phyloP scores from a whole-genome alignment of 768 basidiomycete species.

The Tylopilus intermedius region DNA sequence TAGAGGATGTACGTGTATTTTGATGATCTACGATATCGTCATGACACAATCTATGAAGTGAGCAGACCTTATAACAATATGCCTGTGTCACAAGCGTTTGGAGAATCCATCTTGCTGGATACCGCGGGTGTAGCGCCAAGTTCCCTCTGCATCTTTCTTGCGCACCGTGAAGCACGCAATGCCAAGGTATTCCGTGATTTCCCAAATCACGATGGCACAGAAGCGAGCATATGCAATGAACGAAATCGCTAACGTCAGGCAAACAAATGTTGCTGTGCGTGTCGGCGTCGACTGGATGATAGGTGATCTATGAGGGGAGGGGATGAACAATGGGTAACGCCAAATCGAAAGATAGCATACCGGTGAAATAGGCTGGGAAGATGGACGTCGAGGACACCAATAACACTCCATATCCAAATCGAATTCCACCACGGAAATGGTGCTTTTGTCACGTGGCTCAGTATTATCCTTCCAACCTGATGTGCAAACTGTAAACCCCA shows the following conservation, averaged over 20 bases:
- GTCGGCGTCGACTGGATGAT: conserved; percentile 66
- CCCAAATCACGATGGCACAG: conserved; percentile 73
- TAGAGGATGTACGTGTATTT: neutral
- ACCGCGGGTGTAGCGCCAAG: conserved; percentile 44
- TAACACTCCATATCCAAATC: conserved; percentile 77
- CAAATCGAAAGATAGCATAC: conserved; percentile 38
- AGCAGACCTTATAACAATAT: neutral
- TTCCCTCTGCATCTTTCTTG: conserved; percentile 70
- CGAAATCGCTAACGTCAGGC: conserved; percentile 62
- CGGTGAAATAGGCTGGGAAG: conserved; percentile 59
- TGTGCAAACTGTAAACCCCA: conserved; percentile 94
- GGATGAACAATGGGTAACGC: neutral
- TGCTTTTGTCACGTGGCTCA: conserved; percentile 83
- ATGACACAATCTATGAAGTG: neutral
- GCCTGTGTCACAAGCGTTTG: conserved; percentile 18
- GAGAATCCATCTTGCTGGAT: conserved; percentile 23
- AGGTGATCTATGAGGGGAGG: conserved; percentile 44
- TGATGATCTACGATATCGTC: neutral
- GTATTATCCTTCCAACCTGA: conserved; percentile 87
- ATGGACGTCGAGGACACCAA: conserved; percentile 82
- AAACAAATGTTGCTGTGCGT: conserved; percentile 67
- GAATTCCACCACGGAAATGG: conserved; percentile 85
- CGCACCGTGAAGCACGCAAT: conserved; percentile 93
- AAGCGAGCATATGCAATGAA: conserved; percentile 71
- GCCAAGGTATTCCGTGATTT: conserved; percentile 88